Base-by-base conservation (phyloP, 164 flowering plant species). In the Liquidambar formosana region DNA sequence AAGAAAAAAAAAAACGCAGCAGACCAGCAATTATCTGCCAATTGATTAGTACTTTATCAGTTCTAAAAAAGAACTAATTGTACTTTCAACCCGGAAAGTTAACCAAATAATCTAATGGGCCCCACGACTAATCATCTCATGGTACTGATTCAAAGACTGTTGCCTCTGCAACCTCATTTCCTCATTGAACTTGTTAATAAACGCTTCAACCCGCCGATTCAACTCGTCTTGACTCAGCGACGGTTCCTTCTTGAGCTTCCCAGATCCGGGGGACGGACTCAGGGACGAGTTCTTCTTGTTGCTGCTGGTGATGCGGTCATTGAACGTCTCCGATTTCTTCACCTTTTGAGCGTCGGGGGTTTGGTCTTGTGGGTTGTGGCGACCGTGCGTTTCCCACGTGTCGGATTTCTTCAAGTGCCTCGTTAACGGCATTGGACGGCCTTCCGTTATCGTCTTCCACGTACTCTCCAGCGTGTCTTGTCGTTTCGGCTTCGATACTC, bases 401-500 rank as follows among this genome's bases (percentile, higher is more conserved):
- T 86, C 95, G 27, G 88, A 77, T 66, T 94, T 94, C 76, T 79
- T 81, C 48, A 91, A 75, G 78, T 92, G 94, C 16, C 91, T 68
- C 8, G 81, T 63, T 22, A 89, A 72, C 59, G 98, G 96, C 79
- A 87, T 81, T 16, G 91, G 26, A 10, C 97, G 86, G 9, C 93
- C 94, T 4, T 91, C 97, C 15, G 94, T 91, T 71, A 93, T 93
- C 68, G 79, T 84, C 79, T 82, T 88, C 98, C 97, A 94, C 45
- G 96, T 94, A 80, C 76, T 83, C 76, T 94, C 98, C 70, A 92
- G 76, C 44, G 96, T 92, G 58, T 92, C 97, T 14, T 84, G 79
- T 64, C 81, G 73, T 64, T 81, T 88, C 63, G 86, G 82, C 73
- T 78, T 89, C 52, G 93, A 64, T 12, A 89, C 98, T 51, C 88